These are phyloP conservation scores for Erodium texanum DNA, from an alignment of 441 rosid genomes.

Conservation along the genomic window DNA sequence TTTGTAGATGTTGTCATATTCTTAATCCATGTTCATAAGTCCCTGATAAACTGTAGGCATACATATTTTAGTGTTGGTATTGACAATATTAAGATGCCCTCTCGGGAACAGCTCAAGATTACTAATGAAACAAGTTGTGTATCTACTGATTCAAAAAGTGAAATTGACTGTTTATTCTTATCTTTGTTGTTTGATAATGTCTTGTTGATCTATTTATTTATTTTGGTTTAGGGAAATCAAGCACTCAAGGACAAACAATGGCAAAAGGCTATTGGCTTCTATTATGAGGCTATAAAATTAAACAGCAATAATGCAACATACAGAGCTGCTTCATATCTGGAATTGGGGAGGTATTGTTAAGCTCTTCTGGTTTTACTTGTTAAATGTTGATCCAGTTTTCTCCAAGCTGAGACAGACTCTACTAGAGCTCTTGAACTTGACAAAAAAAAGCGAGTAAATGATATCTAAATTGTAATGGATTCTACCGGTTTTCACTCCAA, in stretches of 20 bases:
- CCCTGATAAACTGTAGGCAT: no score
- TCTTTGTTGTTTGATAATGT: slow-evolving; percentile 5
- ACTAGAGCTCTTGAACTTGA: slow-evolving; percentile 72
- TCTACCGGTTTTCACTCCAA: no score
- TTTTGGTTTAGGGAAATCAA: slow-evolving; percentile 60
- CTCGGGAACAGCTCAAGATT: no score
- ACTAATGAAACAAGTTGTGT: background rate
- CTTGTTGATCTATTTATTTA: background rate
- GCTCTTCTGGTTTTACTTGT: slow-evolving; percentile 5
- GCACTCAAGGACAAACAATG: slow-evolving; percentile 79
- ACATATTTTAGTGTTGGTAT: no score
- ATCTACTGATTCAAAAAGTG: background rate
- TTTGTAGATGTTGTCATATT: background rate
- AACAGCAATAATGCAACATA: slow-evolving; percentile 70
- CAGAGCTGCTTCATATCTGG: slow-evolving; percentile 95
- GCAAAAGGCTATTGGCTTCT: slow-evolving; percentile 72
- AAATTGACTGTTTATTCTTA: background rate
- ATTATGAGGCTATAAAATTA: slow-evolving; percentile 75
- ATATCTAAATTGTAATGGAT: background rate
- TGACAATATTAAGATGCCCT: no score
- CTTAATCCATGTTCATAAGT: no score
- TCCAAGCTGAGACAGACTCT: slow-evolving; percentile 83
- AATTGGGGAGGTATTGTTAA: slow-evolving; percentile 48
- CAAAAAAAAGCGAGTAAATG: slow-evolving; percentile 58
- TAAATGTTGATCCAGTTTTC: slow-evolving; percentile 40